A percentile compares a stretch with the other conserved stretches of the same genome.
Conservation (phyloP, 2,329 filamentous ascomycete species). For the Ophiostoma sp. region DNA sequence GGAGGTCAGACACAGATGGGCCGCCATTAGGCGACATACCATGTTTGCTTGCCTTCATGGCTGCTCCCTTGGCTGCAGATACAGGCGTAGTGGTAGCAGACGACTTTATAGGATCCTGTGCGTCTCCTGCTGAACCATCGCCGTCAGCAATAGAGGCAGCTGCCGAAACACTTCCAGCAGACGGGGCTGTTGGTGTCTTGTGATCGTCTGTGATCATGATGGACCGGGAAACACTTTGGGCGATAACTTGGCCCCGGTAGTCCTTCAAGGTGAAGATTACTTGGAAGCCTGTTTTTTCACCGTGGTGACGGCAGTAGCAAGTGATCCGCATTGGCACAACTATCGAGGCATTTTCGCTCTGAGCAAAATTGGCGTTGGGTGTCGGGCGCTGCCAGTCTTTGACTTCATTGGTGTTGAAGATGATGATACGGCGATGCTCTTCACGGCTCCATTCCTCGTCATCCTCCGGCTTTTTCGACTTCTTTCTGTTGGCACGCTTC, state of each 20-base stretch:
- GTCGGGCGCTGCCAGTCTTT: conserved; percentile 69
- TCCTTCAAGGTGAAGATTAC: conserved; percentile 96
- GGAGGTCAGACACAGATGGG: background rate
- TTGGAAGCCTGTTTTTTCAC: conserved; percentile 84
- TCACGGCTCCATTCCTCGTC: conserved; percentile 80
- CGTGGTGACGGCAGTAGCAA: conserved; percentile 93
- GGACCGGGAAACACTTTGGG: conserved; percentile 77
- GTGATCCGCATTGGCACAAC: conserved; percentile 91
- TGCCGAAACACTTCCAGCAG: conserved; percentile 24
- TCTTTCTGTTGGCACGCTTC: conserved; percentile 87
- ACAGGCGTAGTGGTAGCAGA: background rate
- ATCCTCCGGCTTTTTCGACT: conserved; percentile 87
- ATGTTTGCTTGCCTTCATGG: background rate
- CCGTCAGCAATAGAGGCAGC: conserved; percentile 18
- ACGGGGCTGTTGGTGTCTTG: conserved; percentile 57
- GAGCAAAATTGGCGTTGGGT: conserved; percentile 32
- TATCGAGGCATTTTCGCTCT: conserved; percentile 39
- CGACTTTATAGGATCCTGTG: background rate
- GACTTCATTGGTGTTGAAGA: conserved; percentile 85
- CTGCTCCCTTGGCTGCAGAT: conserved; percentile 12
- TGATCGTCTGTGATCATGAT: conserved; percentile 99
- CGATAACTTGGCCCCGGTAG: conserved; percentile 65
- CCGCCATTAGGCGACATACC: background rate
- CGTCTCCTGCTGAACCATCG: conserved; percentile 8
- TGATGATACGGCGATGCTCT: conserved; percentile 74